A percentile compares a stretch with the other conserved stretches of the same genome.
Evolutionary conservation across 768 basidiomycete species (phyloP).

Genomic region (Tulasnella sp.): DNA sequence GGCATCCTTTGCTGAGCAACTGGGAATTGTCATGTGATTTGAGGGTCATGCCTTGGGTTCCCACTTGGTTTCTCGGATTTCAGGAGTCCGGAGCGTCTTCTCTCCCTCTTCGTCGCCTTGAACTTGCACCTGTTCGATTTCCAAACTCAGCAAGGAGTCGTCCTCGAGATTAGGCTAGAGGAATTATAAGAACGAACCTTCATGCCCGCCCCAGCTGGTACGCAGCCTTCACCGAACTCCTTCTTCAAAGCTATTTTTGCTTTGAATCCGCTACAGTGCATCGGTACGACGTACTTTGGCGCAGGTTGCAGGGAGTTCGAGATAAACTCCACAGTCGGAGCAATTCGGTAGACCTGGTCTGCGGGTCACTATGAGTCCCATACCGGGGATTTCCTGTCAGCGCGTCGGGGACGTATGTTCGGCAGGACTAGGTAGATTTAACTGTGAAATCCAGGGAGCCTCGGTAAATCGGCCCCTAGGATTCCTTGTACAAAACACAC

Average conservation of each 20-base stretch:
- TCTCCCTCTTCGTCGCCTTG: not conserved
- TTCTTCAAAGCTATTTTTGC: conserved; percentile 69
- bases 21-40: too few species aligned
- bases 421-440: not conserved
- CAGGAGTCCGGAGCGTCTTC: not conserved
- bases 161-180: not conserved
- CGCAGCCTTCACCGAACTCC: conserved; percentile 67
- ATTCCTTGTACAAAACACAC: not conserved
- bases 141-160: not conserved
- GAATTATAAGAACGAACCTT: not conserved
- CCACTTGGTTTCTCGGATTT: not conserved
- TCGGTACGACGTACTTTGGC: conserved; percentile 73
- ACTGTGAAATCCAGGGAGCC: not conserved
- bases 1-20: not conserved
- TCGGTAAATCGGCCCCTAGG: not conserved
- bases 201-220: conserved; percentile 76
- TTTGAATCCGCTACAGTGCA: conserved; percentile 83
- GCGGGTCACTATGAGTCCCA: conserved; percentile 45
- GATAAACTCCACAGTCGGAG: conserved; percentile 71
- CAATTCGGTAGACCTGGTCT: conserved; percentile 64
- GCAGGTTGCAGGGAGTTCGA: conserved; percentile 59
- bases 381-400: not conserved
- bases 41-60: not conserved
- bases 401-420: not conserved
- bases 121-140: not conserved